Percentiles rank a stretch among this genome's conserved stretches.
Evolutionary conservation across 495 filamentous ascomycete species (phyloP).

Genomic region (Xylaria bambusicola): DNA sequence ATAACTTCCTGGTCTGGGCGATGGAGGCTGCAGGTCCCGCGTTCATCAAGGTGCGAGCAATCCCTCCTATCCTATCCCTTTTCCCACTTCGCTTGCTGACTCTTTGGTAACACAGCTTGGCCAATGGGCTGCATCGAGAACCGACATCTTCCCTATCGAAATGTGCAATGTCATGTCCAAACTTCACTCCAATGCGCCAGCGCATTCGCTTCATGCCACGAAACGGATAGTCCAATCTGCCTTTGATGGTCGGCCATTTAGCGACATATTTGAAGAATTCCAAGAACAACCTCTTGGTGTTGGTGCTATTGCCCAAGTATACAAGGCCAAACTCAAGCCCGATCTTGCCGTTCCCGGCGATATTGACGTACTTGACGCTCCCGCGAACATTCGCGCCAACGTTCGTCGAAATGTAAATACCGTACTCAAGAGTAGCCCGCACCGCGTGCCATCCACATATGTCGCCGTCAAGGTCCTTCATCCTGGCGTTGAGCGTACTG

Average conservation of each 20-base stretch:
- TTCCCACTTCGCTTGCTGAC: slow-evolving; percentile 23
- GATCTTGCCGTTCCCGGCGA: slow-evolving; percentile 68
- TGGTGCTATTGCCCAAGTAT: slow-evolving; percentile 97
- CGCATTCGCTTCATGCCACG: slow-evolving; percentile 81
- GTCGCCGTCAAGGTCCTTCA: slow-evolving; percentile 98
- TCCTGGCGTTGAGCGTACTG: slow-evolving; percentile 83
- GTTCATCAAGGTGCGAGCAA: slow-evolving; percentile 83
- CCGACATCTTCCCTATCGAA: slow-evolving; percentile 95
- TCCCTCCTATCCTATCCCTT: not conserved
- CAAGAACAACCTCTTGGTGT: slow-evolving; percentile 88
- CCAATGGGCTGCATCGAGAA: slow-evolving; percentile 97
- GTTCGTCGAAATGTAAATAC: slow-evolving; percentile 81
- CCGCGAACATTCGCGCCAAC: slow-evolving; percentile 61
- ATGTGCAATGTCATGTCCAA: slow-evolving; percentile 93
- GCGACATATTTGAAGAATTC: slow-evolving; percentile 97
- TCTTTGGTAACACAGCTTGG: slow-evolving; percentile 65
- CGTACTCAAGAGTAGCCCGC: slow-evolving; percentile 80
- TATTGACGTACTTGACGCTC: slow-evolving; percentile 51
- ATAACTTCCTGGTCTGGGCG: slow-evolving; percentile 77
- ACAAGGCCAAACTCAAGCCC: slow-evolving; percentile 89
- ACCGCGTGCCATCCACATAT: slow-evolving; percentile 84
- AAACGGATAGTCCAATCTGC: slow-evolving; percentile 76
- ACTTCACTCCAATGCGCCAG: slow-evolving; percentile 90
- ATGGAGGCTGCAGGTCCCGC: slow-evolving; percentile 97
- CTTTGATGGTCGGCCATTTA: slow-evolving; percentile 76